These are phyloP conservation scores for Ophiostoma novo-ulmi DNA, from an alignment of 2,329 filamentous ascomycete species.

Conservation along the genomic window DNA sequence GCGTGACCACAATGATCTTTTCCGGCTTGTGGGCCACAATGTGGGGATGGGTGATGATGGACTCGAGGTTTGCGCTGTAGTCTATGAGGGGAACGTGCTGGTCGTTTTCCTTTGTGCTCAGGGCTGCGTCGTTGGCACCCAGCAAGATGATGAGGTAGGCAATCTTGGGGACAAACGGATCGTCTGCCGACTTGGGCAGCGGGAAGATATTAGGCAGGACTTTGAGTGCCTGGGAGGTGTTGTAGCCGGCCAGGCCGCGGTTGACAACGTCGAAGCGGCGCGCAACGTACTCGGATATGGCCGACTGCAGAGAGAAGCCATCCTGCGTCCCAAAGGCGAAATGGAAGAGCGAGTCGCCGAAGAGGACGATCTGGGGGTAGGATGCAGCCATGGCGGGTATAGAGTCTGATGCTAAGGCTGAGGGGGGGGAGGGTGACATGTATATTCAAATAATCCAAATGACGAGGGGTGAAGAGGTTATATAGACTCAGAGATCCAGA, in stretches of 20 bases:
- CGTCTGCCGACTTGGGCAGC: conserved; percentile 43
- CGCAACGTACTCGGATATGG: conserved; percentile 64
- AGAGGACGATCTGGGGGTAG: conserved; percentile 72
- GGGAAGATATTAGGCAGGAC: conserved; percentile 68
- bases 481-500: not conserved
- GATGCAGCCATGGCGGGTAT: conserved; percentile 34
- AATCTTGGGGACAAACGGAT: conserved; percentile 52
- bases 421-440: not conserved
- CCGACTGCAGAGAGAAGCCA: conserved; percentile 70
- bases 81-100: conserved; percentile 75
- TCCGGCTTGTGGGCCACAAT: conserved; percentile 65
- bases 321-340: conserved; percentile 53
- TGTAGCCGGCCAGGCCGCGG: conserved; percentile 82
- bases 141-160: conserved; percentile 71
- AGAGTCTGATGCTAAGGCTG: not conserved
- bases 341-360: conserved; percentile 87
- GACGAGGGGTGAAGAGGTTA: not conserved
- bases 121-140: conserved; percentile 82
- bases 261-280: conserved; percentile 82
- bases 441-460: not conserved
- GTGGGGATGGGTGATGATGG: conserved; percentile 66
- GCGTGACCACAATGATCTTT: conserved; percentile 73
- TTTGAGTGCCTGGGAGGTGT: conserved; percentile 66
- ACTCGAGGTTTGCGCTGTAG: conserved; percentile 67
- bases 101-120: conserved; percentile 55